These are phyloP conservation scores for Colletotrichum neosansevieriae DNA, from an alignment of 2,329 filamentous ascomycete genomes.

Conservation along the genomic window DNA sequence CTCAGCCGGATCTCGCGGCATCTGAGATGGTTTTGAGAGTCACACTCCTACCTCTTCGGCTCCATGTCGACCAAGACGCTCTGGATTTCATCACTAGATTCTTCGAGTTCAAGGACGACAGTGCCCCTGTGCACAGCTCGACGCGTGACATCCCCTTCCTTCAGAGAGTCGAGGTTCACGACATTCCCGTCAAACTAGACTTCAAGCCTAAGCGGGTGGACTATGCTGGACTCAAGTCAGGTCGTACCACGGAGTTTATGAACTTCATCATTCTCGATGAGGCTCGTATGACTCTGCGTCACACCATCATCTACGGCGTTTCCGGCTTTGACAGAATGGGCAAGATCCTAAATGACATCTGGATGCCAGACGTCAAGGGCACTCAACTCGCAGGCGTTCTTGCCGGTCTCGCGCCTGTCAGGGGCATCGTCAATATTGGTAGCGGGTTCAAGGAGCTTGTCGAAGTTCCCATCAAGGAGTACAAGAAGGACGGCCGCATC, in stretches of 20 bases:
- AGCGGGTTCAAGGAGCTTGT: slow-evolving; percentile 88
- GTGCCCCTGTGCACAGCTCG: slow-evolving; percentile 64
- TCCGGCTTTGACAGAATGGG: slow-evolving; percentile 91
- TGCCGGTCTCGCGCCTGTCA: slow-evolving; percentile 89
- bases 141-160: slow-evolving; percentile 85
- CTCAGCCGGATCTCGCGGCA: slow-evolving; percentile 84
- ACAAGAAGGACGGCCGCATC: slow-evolving; percentile 92
- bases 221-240: slow-evolving; percentile 91
- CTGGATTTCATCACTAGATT: slow-evolving; percentile 97
- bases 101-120: slow-evolving; percentile 95
- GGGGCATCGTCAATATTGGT: slow-evolving; percentile 90
- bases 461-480: slow-evolving; percentile 90
- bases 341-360: slow-evolving; percentile 92
- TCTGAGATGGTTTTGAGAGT: slow-evolving; percentile 89
- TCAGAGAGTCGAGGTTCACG: slow-evolving; percentile 88
- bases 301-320: slow-evolving; percentile 93
- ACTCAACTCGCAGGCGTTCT: slow-evolving; percentile 92
- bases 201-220: slow-evolving; percentile 99
- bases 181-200: slow-evolving; percentile 85
- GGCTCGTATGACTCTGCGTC: slow-evolving; percentile 85
- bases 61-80: slow-evolving; percentile 97
- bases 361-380: slow-evolving; percentile 91
- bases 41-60: slow-evolving; percentile 82
- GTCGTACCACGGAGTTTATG: slow-evolving; percentile 97
- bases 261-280: slow-evolving; percentile 96